These are phyloP conservation scores for Gossypium longicalyx DNA, from an alignment of 345 rosid genomes.

Conservation along the genomic window DNA sequence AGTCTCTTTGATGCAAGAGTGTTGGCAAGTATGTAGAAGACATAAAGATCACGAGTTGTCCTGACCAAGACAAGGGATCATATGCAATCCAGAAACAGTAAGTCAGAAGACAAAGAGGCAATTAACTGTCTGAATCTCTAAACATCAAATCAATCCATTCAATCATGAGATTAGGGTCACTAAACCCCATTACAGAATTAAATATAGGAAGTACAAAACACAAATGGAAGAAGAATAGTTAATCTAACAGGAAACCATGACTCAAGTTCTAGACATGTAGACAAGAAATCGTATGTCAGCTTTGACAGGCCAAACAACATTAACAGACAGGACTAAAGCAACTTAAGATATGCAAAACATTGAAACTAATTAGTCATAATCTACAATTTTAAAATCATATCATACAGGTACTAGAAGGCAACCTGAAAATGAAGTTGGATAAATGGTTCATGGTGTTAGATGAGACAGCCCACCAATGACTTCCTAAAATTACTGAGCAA, in stretches of 20 bases:
- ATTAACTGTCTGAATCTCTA: neutral
- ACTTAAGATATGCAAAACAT: neutral
- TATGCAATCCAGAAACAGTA: neutral
- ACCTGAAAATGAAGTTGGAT: constrained; percentile 13
- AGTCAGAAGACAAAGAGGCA: neutral
- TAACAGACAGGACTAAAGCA: neutral
- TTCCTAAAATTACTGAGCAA: constrained; percentile 14
- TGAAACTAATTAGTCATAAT: constrained; percentile 7
- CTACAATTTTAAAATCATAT: neutral
- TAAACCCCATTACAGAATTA: neutral
- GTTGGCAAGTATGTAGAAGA: neutral
- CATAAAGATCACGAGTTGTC: neutral
- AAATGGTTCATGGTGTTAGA: constrained; percentile 11
- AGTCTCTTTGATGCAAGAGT: neutral
- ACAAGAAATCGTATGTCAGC: constrained; percentile 1
- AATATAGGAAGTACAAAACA: neutral
- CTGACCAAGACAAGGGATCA: neutral
- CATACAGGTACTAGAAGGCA: constrained; percentile 5
- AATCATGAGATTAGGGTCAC: neutral
- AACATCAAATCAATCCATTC: neutral
- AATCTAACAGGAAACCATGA: neutral
- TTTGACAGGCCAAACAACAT: constrained; percentile 7
- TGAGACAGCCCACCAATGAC: constrained; percentile 11
- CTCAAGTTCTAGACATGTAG: neutral
- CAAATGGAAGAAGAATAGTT: neutral